phyloP scores from a whole-genome alignment of 306 rosid species.

The Purshia tridentata region DNA sequence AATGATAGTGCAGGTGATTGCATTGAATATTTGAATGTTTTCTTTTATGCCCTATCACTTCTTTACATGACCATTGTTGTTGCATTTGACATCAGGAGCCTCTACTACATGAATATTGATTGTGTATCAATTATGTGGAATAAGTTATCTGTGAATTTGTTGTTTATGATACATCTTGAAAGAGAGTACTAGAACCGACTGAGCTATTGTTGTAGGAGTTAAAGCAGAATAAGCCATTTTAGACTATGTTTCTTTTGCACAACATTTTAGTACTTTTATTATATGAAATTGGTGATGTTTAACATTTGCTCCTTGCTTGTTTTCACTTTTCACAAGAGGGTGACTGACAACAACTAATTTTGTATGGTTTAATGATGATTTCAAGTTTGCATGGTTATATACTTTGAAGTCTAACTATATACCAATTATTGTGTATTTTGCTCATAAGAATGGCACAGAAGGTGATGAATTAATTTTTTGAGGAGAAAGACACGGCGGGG shows the following conservation, averaged over 20 bases:
- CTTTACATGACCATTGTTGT: constrained; percentile 8
- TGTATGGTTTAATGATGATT: too few species aligned
- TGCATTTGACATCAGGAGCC: constrained; percentile 19
- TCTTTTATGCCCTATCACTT: constrained; percentile 12
- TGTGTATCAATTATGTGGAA: constrained; percentile 38
- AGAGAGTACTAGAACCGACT: constrained; percentile 6
- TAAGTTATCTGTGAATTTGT: constrained; percentile 22
- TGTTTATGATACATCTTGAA: constrained; percentile 4
- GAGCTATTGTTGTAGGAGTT: not conserved
- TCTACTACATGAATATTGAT: constrained; percentile 18
- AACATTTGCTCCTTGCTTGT: not conserved
- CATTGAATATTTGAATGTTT: not conserved
- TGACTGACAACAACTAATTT: not conserved
- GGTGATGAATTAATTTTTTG: not conserved
- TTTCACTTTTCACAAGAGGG: not conserved
- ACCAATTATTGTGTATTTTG: not conserved
- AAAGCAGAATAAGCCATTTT: not conserved
- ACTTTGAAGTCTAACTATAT: not conserved
- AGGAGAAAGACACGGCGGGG: not conserved
- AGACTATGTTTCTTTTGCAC: not conserved
- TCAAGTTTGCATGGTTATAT: not conserved
- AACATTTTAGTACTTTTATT: not conserved
- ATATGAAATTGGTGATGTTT: not conserved
- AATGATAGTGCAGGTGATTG: constrained; percentile 39
- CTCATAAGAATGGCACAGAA: too few species aligned